A percentile compares a stretch with the other conserved stretches of the same genome.
Conservation (phyloP, 306 rosid genomes). For the Datisca glomerata region DNA sequence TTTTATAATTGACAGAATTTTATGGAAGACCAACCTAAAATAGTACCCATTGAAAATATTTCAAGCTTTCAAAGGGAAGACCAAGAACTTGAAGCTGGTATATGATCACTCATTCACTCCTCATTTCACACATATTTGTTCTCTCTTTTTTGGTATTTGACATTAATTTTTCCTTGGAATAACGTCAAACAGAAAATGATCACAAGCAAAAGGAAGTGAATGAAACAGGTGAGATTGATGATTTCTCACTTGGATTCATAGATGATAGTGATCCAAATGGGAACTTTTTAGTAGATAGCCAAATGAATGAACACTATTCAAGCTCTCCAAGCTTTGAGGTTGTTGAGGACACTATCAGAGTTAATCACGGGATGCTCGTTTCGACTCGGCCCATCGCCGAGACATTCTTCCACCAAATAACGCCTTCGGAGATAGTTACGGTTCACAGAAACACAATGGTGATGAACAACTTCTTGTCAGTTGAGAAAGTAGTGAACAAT, state of each 20-base stretch:
- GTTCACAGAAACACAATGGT: slow-evolving; percentile 52
- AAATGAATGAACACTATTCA: too few relatives aligned
- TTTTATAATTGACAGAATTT: slow-evolving; percentile 62
- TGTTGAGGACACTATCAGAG: slow-evolving; percentile 48
- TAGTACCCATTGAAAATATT: slow-evolving; percentile 52
- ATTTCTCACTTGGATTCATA: slow-evolving; percentile 56
- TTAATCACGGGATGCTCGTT: slow-evolving; percentile 64
- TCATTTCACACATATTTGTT: neutral
- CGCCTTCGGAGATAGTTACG: slow-evolving; percentile 67
- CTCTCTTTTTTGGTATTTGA: too few relatives aligned
- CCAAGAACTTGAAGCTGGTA: slow-evolving; percentile 53
- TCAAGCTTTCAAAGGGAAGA: slow-evolving; percentile 42
- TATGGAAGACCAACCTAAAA: slow-evolving; percentile 47
- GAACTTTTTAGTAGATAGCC: too few relatives aligned
- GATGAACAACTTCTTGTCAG: slow-evolving; percentile 12
- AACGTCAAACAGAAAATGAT: neutral
- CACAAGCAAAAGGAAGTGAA: slow-evolving; percentile 23
- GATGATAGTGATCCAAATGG: slow-evolving; percentile 32
- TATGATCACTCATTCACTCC: neutral
- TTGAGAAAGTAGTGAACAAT: too few relatives aligned
- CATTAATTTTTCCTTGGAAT: neutral
- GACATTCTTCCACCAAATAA: slow-evolving; percentile 71
- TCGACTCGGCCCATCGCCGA: slow-evolving; percentile 62
- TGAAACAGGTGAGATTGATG: slow-evolving; percentile 31
- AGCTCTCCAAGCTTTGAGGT: slow-evolving; percentile 69